Base-by-base conservation (phyloP, 352 stramenopile species). In the Globisporangium okanoganense region DNA sequence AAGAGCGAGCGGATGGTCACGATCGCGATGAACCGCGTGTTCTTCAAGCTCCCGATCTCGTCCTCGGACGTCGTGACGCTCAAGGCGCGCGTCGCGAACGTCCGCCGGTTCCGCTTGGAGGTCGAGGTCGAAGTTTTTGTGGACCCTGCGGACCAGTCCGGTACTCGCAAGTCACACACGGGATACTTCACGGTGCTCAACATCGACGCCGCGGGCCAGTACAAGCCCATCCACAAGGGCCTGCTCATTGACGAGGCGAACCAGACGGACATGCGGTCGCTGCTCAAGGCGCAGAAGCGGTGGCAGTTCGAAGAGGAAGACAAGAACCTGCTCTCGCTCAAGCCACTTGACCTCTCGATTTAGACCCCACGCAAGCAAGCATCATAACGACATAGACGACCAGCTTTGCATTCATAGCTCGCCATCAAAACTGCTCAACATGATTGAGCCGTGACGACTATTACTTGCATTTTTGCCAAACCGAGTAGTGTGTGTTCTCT, bases 71-170 rank as follows among this genome's bases (percentile, higher is more conserved):
- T 89, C 38, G 76, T 87, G 29, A 85, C 79, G 18, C 74, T 89
- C 63, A 78, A 84, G 45, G 79, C 79, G 7, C 77, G 78, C 36
- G 75, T 87, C n/a, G 73, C 70, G 45, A 85, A 68, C 41, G 75
- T 79, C 18, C 75, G 79, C n/a, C 78, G 72, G 35, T 66, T 87
- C 59, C 78, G 80, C 54, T 65, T 90, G 44, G 79, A 89, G 61
- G 76, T 90, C n/a, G 80, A 90, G 62, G 80, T 88, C 24, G 78
- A 90, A 54, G 78, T 90, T 52, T 88, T 88, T 51, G 75, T 90
- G 5, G 75, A 70, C 31, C 76, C 70, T 29, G 84, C 84, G 14
- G 72, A 72, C 48, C 81, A 71, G 6, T 66, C 61, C 18, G 69
- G 77, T 45, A 73, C 71, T 5, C 75, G 75, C 41, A 79, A 72